Base-by-base conservation (phyloP, 208 protist species). In the Trypanosoma scelopori region DNA sequence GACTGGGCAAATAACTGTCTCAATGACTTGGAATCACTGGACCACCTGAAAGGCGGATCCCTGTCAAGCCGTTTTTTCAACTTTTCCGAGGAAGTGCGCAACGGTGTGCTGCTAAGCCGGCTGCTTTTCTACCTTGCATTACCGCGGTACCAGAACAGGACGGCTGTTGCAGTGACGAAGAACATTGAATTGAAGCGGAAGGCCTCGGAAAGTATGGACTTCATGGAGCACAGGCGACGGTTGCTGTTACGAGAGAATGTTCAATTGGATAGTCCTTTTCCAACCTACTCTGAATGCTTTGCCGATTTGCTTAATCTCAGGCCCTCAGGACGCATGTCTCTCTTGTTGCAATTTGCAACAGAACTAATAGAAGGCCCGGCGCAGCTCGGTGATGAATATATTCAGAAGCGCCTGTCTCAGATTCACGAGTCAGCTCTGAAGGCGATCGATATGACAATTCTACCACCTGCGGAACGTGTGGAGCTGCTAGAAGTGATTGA, bases 1-100 rank as follows among this genome's bases (percentile, higher is more conserved):
- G 91, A 96, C 78, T 96, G 91, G 91, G 82, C 78, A 32, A 96
- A 96, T 65, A 78, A 75, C 57, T 93, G 87, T 62, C 79, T 96
- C 13, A 80, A 93, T 37, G 87, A 94, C 48, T 71, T 96, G 35
- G 77, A 94, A 65, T 73, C 63, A 23, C 79, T 96, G 20, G 91
- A 96, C 49, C 85, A 93, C 68, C 57, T 94, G 23, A 85, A 84
- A 55, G 87, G 87, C 30, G 85, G 84, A 27, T 71, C 83, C 7
- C 67, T 93, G 15, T 81, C 90, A 6, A 66, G 59, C 50, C 85
- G 87, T 56, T 88, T 94, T 68, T 48, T 46, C 48, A 74, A 68
- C 61, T 92, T 96, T 65, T 87, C 78, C n/a, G 83, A 93, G 52
- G 90, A 96, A 68, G 67, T 76, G 27, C 83, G 87, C 35, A 93